These are phyloP conservation scores for Trichocomaceae sp. DNA, from an alignment of 2,329 filamentous ascomycete species.

Conservation along the genomic window DNA sequence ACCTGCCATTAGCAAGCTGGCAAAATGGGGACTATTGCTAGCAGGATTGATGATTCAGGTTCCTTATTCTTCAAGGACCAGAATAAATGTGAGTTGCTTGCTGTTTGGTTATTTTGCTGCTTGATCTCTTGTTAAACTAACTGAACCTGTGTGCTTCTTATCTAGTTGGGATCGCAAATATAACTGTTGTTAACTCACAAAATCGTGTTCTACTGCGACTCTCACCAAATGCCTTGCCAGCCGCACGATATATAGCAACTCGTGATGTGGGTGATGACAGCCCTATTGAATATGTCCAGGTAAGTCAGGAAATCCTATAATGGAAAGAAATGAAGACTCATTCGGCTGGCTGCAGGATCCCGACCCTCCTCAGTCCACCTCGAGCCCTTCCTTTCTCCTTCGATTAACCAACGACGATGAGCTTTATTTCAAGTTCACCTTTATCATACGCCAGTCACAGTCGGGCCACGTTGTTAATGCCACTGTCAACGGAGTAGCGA, in stretches of 20 bases:
- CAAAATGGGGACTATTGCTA: constrained; percentile 86
- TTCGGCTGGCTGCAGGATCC: constrained; percentile 57
- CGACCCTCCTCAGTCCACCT: constrained; percentile 49
- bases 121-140: background rate
- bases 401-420: constrained; percentile 89
- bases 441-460: constrained; percentile 60
- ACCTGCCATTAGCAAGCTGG: background rate
- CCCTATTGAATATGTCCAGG: constrained; percentile 87
- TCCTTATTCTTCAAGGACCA: constrained; percentile 84
- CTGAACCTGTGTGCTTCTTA: background rate
- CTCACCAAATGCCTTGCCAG: constrained; percentile 79
- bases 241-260: constrained; percentile 66
- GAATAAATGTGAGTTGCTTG: constrained; percentile 64
- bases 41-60: constrained; percentile 73
- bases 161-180: constrained; percentile 76
- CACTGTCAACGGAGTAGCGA: constrained; percentile 45
- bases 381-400: constrained; percentile 66
- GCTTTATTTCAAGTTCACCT: constrained; percentile 86
- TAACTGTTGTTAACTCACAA: constrained; percentile 72
- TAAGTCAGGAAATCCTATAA: constrained; percentile 53
- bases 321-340: background rate
- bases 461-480: constrained; percentile 46
- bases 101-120: background rate
- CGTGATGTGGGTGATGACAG: constrained; percentile 66
- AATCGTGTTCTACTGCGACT: constrained; percentile 71